Evolutionary conservation across 192 early-diverging fungal species (phyloP), one percentile per base, ranked within the genome.

Genomic region (Umbelopsis ramanniana): DNA sequence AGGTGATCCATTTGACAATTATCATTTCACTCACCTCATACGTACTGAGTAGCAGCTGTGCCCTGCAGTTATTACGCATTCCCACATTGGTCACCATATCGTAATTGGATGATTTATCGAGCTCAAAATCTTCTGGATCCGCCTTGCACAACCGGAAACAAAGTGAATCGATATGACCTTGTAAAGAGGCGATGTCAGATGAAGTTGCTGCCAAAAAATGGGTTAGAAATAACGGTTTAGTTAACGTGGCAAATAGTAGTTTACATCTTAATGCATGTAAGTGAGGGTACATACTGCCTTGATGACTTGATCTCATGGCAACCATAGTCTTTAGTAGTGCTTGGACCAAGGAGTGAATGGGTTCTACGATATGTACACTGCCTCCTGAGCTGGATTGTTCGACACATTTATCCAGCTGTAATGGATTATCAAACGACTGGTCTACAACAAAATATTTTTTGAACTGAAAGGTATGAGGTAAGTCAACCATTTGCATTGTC

Each of bases 51-150:
- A 91, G 74, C 21, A 91, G 47, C 0, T 69, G 70, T 2, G 85
- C 82, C 8, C 80, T 84, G 67, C 81, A 83, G 55, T 83, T 81
- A 72, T 90, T 90, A 9, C 87, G 81, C 43, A 82, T 73, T 0
- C 91, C 91, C 2, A 72, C 80, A 53, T 80, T 81, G 24, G 75
- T 82, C 4, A 66, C 73, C 46, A 86, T 83, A 50, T 85, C 82
- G 47, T 87, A 92, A 53, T 90, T 88, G n/a, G 90, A 84, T 0
- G 85, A 75, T 19, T 84, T 83, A 21, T 92, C 86, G 6, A 93
- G 72, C 66, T 82, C 87, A 76, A 86, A 93, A 63, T 93, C 91
- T 40, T 87, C 86, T n/a, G 90, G 71, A 46, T 88, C 87, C 0
- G 84, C 79, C 12, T 81, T 78, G 9, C 85, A 57, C 23, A 93